A percentile compares a stretch with the other conserved stretches of the same genome.
Evolutionary conservation across 1,284 basidiomycete genomes (phyloP).

Genomic region (Sanghuangporus weigelae): DNA sequence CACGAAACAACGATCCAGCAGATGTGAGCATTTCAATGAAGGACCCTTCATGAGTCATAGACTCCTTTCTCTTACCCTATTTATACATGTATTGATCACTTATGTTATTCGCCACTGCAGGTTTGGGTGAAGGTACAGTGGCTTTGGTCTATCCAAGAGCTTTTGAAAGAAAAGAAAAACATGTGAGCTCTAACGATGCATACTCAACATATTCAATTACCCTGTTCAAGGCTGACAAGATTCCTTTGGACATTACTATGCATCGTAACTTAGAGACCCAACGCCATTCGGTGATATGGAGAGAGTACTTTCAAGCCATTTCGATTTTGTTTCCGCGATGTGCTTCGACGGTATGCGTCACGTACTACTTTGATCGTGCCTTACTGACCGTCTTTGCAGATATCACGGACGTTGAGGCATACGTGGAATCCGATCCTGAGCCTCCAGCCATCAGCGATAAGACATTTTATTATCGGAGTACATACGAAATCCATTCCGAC

Average conservation of each 20-base stretch:
- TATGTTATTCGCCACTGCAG: background rate
- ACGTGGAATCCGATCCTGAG: constrained; percentile 4
- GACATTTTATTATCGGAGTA: constrained; percentile 11
- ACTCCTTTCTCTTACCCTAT: too few relatives aligned
- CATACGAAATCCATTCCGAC: background rate
- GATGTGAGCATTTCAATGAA: constrained; percentile 4
- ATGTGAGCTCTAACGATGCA: background rate
- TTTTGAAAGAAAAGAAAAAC: background rate
- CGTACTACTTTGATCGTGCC: background rate
- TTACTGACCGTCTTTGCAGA: background rate
- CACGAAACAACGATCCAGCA: constrained; percentile 4
- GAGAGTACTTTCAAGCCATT: constrained; percentile 12
- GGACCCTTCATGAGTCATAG: background rate
- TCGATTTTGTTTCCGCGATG: constrained; percentile 13
- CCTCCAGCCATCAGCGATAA: constrained; percentile 2
- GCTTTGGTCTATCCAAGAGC: constrained; percentile 3
- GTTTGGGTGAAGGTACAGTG: constrained; percentile 16
- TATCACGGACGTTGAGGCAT: background rate
- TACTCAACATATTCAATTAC: background rate
- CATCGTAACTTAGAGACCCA: background rate
- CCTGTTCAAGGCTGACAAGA: background rate
- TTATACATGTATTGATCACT: too few relatives aligned
- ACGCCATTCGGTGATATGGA: constrained; percentile 7
- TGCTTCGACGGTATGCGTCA: constrained; percentile 6
- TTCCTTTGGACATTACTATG: background rate